These are phyloP conservation scores for Fraxinus albicans DNA, from an alignment of 305 asterid species.

Conservation along the genomic window DNA sequence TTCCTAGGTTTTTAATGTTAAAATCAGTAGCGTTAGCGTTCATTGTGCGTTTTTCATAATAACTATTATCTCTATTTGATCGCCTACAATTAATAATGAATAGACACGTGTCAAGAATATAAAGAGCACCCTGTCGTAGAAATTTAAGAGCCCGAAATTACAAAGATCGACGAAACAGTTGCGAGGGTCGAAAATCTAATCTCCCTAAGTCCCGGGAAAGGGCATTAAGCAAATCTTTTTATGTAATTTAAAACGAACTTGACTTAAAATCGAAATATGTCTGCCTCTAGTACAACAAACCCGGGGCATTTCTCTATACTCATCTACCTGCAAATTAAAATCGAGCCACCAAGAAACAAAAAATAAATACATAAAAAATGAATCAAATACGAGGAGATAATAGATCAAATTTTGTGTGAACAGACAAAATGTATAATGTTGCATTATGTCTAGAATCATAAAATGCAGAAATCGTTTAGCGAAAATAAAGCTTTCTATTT, in stretches of 20 bases:
- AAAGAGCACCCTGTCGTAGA: background rate
- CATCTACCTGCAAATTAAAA: background rate
- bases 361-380: background rate
- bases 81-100: background rate
- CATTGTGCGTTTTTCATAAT: background rate
- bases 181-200: no score
- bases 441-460: background rate
- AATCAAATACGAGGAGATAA: background rate
- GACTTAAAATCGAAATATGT: background rate
- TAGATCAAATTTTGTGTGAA: background rate
- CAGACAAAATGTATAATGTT: background rate
- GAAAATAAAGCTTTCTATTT: background rate
- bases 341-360: background rate
- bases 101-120: background rate
- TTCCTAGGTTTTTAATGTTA: background rate
- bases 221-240: background rate
- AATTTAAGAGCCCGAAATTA: no score
- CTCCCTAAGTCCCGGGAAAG: background rate
- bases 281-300: background rate
- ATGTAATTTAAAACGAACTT: background rate
- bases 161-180: no score
- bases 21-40: background rate
- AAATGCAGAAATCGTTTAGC: background rate
- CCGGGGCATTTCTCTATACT: background rate
- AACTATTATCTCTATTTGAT: background rate